Evolutionary conservation across 768 basidiomycete genomes (phyloP).

Genomic region (Xerocomus brunneocitrinus): DNA sequence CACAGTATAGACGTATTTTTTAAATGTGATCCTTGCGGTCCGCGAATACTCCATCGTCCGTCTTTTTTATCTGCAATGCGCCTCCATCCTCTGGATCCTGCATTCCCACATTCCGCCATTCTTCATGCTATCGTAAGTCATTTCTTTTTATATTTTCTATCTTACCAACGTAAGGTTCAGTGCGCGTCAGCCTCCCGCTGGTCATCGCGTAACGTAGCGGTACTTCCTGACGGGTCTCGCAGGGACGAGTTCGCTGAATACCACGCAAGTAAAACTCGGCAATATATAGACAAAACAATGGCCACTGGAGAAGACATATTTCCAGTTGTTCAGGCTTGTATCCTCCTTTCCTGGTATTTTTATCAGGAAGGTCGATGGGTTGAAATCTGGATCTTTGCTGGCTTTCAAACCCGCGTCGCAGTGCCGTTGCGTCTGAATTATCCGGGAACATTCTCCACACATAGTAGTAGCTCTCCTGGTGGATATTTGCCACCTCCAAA

Average conservation of each 20-base stretch:
- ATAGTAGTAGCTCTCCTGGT: constrained; percentile 62
- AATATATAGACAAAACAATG: constrained; percentile 87
- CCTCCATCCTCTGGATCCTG: constrained; percentile 72
- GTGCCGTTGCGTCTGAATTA: constrained; percentile 81
- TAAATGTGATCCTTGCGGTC: constrained; percentile 81
- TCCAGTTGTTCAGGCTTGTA: constrained; percentile 81
- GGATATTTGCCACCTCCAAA: constrained; percentile 80
- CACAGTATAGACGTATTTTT: constrained; percentile 83
- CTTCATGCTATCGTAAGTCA: constrained; percentile 79
- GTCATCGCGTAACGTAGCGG: constrained; percentile 66
- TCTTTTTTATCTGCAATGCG: constrained; percentile 78
- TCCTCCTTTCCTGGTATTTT: constrained; percentile 85
- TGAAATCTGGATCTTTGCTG: constrained; percentile 88
- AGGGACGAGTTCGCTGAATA: constrained; percentile 86
- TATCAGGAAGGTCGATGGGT: constrained; percentile 89
- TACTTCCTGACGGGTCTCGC: constrained; percentile 67
- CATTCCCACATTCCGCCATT: constrained; percentile 86
- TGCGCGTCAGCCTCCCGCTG: constrained; percentile 82
- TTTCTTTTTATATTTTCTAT: background rate
- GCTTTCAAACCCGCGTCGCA: constrained; percentile 77
- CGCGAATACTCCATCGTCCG: constrained; percentile 76
- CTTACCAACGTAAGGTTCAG: constrained; percentile 33
- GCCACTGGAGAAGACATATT: constrained; percentile 86
- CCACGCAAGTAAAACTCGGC: constrained; percentile 81
- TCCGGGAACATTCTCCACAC: constrained; percentile 75